Evolutionary conservation across 768 basidiomycete genomes (phyloP).

Genomic region (Mycena belliarum): DNA sequence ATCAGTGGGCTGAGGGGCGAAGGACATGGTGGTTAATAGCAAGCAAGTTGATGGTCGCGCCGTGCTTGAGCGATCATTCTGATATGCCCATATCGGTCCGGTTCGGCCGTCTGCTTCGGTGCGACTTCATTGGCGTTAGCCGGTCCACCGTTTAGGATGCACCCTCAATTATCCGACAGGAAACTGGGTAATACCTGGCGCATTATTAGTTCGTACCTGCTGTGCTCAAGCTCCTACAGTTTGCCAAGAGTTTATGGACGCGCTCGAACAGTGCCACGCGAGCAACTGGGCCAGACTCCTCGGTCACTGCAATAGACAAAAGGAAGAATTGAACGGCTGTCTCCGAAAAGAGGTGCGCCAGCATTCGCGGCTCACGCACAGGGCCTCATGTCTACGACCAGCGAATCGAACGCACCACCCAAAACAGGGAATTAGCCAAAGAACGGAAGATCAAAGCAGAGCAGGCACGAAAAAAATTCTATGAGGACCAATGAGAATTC

Average conservation of each 20-base stretch:
- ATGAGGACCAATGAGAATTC: slow-evolving; percentile 45
- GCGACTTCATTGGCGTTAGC: too few species aligned
- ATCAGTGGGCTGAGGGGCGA: slow-evolving; percentile 8
- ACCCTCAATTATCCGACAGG: slow-evolving; percentile 72
- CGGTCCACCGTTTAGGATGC: slow-evolving; percentile 57
- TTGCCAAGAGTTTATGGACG: slow-evolving; percentile 77
- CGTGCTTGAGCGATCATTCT: background rate
- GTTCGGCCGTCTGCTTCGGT: too few species aligned
- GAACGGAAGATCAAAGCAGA: slow-evolving; percentile 56
- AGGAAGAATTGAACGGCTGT: slow-evolving; percentile 69
- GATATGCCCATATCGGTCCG: too few species aligned
- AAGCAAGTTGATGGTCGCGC: background rate
- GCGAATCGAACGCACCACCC: slow-evolving; percentile 59
- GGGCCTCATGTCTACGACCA: slow-evolving; percentile 26
- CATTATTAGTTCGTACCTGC: background rate
- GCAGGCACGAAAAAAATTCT: slow-evolving; percentile 62
- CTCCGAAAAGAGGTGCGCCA: slow-evolving; percentile 65
- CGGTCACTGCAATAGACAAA: slow-evolving; percentile 69
- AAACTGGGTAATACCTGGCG: slow-evolving; percentile 45
- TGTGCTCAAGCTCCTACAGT: slow-evolving; percentile 37
- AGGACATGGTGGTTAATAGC: slow-evolving; percentile 12
- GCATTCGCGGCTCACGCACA: background rate
- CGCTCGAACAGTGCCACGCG: slow-evolving; percentile 70
- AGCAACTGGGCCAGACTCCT: slow-evolving; percentile 64
- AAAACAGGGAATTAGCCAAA: slow-evolving; percentile 64